Conservation (phyloP, 2,329 filamentous ascomycete genomes). For the Piedraia hortae region DNA sequence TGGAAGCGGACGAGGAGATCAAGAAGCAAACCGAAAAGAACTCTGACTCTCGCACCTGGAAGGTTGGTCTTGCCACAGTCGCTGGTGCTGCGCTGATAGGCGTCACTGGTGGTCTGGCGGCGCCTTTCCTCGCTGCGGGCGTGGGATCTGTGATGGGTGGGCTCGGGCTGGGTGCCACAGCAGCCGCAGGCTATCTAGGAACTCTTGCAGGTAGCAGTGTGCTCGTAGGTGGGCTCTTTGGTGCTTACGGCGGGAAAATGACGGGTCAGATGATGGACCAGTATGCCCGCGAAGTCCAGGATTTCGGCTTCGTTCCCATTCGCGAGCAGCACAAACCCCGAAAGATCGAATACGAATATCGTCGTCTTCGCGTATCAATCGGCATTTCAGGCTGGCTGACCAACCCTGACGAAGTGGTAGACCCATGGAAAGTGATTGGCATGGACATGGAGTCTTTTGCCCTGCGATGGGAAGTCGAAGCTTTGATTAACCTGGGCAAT, state of each 20-base stretch:
- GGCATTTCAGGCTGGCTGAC: slow-evolving; percentile 61
- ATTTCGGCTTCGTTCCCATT: slow-evolving; percentile 65
- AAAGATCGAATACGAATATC: slow-evolving; percentile 22
- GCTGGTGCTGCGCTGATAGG: slow-evolving; percentile 72
- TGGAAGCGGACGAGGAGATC: slow-evolving; percentile 52
- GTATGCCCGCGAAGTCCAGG: slow-evolving; percentile 64
- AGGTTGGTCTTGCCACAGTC: slow-evolving; percentile 65
- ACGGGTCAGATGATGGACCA: slow-evolving; percentile 65
- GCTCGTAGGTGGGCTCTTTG: slow-evolving; percentile 62
- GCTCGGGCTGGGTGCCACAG: slow-evolving; percentile 42
- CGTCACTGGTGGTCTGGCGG: slow-evolving; percentile 51
- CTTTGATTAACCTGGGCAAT: slow-evolving; percentile 48
- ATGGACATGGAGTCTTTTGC: slow-evolving; percentile 51
- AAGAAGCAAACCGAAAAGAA: slow-evolving; percentile 42
- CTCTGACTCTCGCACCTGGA: slow-evolving; percentile 39
- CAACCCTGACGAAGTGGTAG: slow-evolving; percentile 40
- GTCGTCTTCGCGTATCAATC: slow-evolving; percentile 46
- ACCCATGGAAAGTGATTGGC: slow-evolving; percentile 54
- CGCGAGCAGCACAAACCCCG: slow-evolving; percentile 27
- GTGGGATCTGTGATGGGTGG: slow-evolving; percentile 57
- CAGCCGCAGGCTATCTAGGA: slow-evolving; percentile 54
- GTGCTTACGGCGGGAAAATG: slow-evolving; percentile 68
- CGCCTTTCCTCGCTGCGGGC: slow-evolving; percentile 49
- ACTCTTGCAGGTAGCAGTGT: slow-evolving; percentile 53
- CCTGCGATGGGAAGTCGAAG: slow-evolving; percentile 56